phyloP scores from a whole-genome alignment of 208 protist species.

The Leishmania mexicana region DNA sequence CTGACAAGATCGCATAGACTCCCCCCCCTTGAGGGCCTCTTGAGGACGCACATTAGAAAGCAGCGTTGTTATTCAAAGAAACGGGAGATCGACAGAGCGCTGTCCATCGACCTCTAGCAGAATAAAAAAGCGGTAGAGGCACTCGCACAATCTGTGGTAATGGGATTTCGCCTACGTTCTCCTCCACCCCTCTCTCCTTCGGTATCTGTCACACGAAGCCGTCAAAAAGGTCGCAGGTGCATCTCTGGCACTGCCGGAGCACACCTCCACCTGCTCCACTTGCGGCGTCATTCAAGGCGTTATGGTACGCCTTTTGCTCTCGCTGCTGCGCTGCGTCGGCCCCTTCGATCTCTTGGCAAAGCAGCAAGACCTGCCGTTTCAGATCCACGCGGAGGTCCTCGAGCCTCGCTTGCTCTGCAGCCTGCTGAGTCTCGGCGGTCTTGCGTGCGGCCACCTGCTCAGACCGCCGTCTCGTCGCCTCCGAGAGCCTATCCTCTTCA shows the following conservation, averaged over 20 bases:
- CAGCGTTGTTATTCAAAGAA: not conserved
- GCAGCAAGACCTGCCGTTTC: slow-evolving; percentile 26
- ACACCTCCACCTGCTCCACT: not conserved
- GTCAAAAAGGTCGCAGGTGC: not conserved
- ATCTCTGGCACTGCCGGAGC: not conserved
- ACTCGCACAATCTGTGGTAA: not conserved
- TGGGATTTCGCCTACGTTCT: not conserved
- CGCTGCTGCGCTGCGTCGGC: slow-evolving; percentile 47
- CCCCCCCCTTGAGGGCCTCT: not conserved
- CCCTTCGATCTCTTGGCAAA: slow-evolving; percentile 49
- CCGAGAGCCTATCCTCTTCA: slow-evolving; percentile 1
- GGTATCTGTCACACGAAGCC: not conserved
- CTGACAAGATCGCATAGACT: not conserved
- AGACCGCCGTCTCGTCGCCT: not conserved
- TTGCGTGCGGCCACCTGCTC: slow-evolving; percentile 15
- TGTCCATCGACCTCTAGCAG: not conserved
- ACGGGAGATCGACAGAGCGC: not conserved
- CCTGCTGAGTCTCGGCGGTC: not conserved
- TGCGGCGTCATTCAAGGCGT: slow-evolving; percentile 31
- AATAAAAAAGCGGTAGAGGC: not conserved
- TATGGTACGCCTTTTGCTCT: slow-evolving; percentile 34
- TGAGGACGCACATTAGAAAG: not conserved
- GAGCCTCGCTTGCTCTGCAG: slow-evolving; percentile 6
- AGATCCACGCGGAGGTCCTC: slow-evolving; percentile 25
- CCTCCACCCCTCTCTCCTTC: not conserved